These are phyloP conservation scores for Coffea canephora DNA, from an alignment of 257 asterid genomes.

Conservation along the genomic window DNA sequence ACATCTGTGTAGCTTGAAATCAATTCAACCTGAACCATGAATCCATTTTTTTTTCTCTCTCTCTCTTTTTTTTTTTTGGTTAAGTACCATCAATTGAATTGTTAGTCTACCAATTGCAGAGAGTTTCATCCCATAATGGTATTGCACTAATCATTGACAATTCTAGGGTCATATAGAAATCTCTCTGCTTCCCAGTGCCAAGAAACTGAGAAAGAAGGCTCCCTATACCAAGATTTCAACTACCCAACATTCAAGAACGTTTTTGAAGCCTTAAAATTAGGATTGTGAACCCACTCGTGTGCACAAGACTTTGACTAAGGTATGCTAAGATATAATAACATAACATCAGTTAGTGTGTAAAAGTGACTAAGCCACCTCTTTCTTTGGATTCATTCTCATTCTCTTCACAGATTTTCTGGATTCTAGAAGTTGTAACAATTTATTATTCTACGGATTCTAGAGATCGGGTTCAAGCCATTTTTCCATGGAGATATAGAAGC, in stretches of 20 bases:
- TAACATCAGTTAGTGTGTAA: not conserved
- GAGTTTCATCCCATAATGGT: not conserved
- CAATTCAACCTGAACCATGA: no score
- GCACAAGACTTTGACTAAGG: constrained; percentile 37
- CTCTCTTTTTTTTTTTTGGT: no score
- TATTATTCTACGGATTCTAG: constrained; percentile 20
- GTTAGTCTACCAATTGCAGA: not conserved
- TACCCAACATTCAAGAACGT: constrained; percentile 34
- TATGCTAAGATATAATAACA: not conserved
- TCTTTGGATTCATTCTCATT: constrained; percentile 7
- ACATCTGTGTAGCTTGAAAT: no score
- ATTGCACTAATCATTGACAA: not conserved
- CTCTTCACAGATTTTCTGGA: constrained; percentile 23
- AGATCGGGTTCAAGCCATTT: constrained; percentile 40
- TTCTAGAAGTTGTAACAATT: constrained; percentile 25
- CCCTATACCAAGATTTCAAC: constrained; percentile 20
- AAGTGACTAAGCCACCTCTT: not conserved
- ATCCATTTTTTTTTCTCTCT: no score
- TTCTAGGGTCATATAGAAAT: not conserved
- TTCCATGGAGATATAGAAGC: constrained; percentile 22
- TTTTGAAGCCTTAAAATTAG: constrained; percentile 42
- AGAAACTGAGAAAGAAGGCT: not conserved
- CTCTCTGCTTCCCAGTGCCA: constrained; percentile 9
- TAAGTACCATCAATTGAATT: not conserved
- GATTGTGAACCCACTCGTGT: constrained; percentile 45